Conservation (phyloP, 2,329 filamentous ascomycete genomes). For the Neonectria faginata region DNA sequence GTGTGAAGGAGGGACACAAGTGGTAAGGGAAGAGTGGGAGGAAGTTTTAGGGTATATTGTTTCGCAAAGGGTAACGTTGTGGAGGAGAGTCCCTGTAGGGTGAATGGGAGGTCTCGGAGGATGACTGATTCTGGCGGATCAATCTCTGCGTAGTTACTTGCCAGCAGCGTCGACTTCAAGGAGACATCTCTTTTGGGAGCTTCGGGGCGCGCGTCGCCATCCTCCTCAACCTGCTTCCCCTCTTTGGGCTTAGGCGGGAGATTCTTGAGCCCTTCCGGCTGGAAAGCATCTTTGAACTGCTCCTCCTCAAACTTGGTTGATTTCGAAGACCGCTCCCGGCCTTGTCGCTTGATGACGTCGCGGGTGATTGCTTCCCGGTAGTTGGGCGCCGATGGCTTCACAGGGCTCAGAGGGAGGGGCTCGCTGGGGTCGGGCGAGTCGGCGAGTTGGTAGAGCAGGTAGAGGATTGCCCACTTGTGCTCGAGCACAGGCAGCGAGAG, state of each 20-base stretch:
- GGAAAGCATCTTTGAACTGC: slow-evolving; percentile 64
- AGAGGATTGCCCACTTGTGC: slow-evolving; percentile 97
- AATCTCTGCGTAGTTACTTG: slow-evolving; percentile 67
- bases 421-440: slow-evolving; percentile 71
- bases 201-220: slow-evolving; percentile 49
- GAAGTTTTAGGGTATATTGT: slow-evolving; percentile 78
- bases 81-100: slow-evolving; percentile 90
- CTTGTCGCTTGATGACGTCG: slow-evolving; percentile 53
- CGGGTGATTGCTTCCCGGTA: slow-evolving; percentile 53
- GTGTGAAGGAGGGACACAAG: slow-evolving; percentile 89
- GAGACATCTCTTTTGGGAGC: slow-evolving; percentile 61
- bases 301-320: slow-evolving; percentile 60
- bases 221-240: slow-evolving; percentile 52
- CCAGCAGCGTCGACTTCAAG: slow-evolving; percentile 68
- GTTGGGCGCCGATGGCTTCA: slow-evolving; percentile 54
- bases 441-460: slow-evolving; percentile 86
- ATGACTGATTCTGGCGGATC: slow-evolving; percentile 74
- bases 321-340: slow-evolving; percentile 52
- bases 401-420: slow-evolving; percentile 59
- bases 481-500: slow-evolving; percentile 91
- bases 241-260: slow-evolving; percentile 57
- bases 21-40: slow-evolving; percentile 82
- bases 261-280: slow-evolving; percentile 63
- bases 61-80: slow-evolving; percentile 82
- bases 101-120: slow-evolving; percentile 88